phyloP scores from a whole-genome alignment of 2,329 filamentous ascomycete genomes.

The Mariannaea elegans region DNA sequence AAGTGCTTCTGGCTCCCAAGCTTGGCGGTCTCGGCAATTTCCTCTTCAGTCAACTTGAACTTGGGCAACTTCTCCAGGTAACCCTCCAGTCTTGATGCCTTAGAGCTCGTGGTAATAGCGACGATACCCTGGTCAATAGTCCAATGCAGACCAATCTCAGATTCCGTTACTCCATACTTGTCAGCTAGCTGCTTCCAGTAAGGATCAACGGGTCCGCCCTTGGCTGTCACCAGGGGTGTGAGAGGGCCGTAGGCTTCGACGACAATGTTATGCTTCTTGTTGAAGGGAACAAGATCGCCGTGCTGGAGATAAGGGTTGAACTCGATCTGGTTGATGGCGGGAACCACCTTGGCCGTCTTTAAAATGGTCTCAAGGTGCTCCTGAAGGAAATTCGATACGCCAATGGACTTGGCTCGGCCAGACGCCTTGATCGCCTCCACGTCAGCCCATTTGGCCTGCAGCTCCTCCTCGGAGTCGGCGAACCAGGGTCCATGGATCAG shows the following conservation, averaged over 20 bases:
- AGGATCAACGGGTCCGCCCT: slow-evolving; percentile 62
- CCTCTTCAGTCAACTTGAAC: slow-evolving; percentile 68
- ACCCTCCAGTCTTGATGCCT: slow-evolving; percentile 64
- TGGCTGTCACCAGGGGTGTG: slow-evolving; percentile 56
- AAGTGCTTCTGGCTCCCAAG: slow-evolving; percentile 68
- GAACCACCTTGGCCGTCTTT: slow-evolving; percentile 66
- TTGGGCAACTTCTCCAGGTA: slow-evolving; percentile 59
- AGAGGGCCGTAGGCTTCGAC: slow-evolving; percentile 66
- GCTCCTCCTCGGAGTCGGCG: slow-evolving; percentile 55
- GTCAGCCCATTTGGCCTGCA: slow-evolving; percentile 69
- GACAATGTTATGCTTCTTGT: slow-evolving; percentile 65
- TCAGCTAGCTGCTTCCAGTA: slow-evolving; percentile 59
- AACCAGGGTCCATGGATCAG: slow-evolving; percentile 68
- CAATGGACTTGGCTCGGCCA: slow-evolving; percentile 74
- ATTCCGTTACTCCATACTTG: slow-evolving; percentile 67
- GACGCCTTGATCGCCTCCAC: slow-evolving; percentile 72
- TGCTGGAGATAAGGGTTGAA: slow-evolving; percentile 80
- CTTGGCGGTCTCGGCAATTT: slow-evolving; percentile 65
- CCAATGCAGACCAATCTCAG: slow-evolving; percentile 68
- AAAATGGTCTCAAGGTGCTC: slow-evolving; percentile 65
- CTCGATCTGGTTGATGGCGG: slow-evolving; percentile 84
- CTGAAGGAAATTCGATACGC: slow-evolving; percentile 78
- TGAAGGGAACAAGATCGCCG: slow-evolving; percentile 65
- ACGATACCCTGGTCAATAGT: slow-evolving; percentile 67
- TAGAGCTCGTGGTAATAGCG: slow-evolving; percentile 67